phyloP scores from a whole-genome alignment of 176 grass and related monocot genomes.

The Stipa capillata region DNA sequence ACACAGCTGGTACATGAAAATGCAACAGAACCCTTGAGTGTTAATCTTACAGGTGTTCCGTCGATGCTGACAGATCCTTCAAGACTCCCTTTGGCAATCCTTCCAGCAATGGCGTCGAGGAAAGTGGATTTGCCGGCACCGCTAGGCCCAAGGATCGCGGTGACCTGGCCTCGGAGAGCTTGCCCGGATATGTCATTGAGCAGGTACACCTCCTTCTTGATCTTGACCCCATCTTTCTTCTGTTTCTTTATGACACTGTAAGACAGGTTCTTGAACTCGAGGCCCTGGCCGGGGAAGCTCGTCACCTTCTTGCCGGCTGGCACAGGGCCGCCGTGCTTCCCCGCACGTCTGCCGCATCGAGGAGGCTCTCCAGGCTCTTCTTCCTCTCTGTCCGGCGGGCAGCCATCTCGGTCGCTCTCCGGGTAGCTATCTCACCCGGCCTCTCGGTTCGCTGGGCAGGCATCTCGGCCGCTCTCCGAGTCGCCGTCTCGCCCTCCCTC shows the following conservation, averaged over 20 bases:
- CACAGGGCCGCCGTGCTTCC: neutral
- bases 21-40: neutral
- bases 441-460: neutral
- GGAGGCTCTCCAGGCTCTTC: conserved; percentile 51
- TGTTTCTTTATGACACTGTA: conserved; percentile 67
- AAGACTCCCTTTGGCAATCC: conserved; percentile 58
- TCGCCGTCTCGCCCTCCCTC: neutral
- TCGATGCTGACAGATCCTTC: conserved; percentile 54
- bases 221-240: conserved; percentile 51
- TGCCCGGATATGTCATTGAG: conserved; percentile 66
- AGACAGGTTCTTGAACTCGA: conserved; percentile 64
- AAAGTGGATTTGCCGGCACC: conserved; percentile 78
- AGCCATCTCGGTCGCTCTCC: neutral
- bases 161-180: conserved; percentile 45
- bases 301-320: neutral
- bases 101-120: conserved; percentile 55
- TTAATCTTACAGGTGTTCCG: conserved; percentile 36
- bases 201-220: conserved; percentile 59
- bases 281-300: conserved; percentile 41
- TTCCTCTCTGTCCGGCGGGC: neutral
- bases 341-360: conserved; percentile 7
- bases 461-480: neutral
- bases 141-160: conserved; percentile 56
- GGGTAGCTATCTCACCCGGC: neutral
- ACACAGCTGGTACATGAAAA: neutral